Conservation (phyloP, 2,329 filamentous ascomycete genomes). For the Pestalotiopsis sp. region DNA sequence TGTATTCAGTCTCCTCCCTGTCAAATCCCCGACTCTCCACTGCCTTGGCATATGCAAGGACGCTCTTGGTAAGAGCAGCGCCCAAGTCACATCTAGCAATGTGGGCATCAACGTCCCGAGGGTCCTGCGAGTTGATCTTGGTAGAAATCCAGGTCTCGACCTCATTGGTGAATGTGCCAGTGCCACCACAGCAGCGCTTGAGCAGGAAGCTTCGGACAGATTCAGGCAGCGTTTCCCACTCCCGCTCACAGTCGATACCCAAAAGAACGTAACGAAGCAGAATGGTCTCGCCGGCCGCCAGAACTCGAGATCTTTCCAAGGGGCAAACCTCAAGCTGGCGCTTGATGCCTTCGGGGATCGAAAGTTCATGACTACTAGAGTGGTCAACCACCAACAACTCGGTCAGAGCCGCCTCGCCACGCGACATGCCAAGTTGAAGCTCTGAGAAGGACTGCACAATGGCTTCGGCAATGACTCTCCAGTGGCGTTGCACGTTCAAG, state of each 20-base stretch:
- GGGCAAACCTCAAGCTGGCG: not conserved
- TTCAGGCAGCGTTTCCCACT: constrained; percentile 4
- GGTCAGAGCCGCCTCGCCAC: not conserved
- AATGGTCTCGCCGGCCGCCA: not conserved
- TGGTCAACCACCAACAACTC: not conserved
- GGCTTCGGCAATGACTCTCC: constrained; percentile 3
- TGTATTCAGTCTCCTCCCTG: not conserved
- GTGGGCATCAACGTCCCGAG: not conserved
- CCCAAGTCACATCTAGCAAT: constrained; percentile 5
- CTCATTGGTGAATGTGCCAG: not conserved
- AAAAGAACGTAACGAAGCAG: not conserved
- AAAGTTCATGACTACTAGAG: not conserved
- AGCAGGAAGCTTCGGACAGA: constrained; percentile 1
- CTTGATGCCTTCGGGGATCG: constrained; percentile 4
- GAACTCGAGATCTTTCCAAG: not conserved
- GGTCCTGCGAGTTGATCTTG: not conserved
- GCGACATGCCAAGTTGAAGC: constrained; percentile 3
- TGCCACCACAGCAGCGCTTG: not conserved
- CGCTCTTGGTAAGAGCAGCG: not conserved
- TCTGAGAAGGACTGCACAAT: constrained; percentile 2
- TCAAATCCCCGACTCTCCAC: constrained; percentile 1
- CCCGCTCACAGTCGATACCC: constrained; percentile 1
- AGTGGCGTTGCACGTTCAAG: constrained; percentile 3
- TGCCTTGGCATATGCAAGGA: not conserved
- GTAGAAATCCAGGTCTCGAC: not conserved